Evolutionary conservation across 73 alveolate species (phyloP).

Genomic region (Uronychia setigera): DNA sequence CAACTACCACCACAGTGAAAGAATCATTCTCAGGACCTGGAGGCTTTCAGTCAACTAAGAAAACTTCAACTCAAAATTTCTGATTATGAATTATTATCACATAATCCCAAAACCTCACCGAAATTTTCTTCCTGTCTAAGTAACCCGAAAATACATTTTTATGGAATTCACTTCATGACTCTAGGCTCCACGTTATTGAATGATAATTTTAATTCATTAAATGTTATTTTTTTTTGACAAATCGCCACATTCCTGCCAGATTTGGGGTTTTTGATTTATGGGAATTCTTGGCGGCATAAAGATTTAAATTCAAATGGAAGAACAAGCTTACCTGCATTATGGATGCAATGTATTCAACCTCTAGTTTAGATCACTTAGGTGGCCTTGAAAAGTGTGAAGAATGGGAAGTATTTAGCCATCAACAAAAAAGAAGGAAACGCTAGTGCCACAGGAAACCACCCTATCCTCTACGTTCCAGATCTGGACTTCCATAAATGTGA

Average conservation of each 20-base stretch:
- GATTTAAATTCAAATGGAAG: slow-evolving; percentile 56
- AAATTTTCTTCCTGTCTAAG: no score
- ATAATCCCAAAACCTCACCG: no score
- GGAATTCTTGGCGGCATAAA: not conserved
- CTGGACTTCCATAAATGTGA: slow-evolving; percentile 57
- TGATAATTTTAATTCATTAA: no score
- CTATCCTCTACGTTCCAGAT: slow-evolving; percentile 61
- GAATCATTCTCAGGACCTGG: no score
- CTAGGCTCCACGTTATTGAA: no score
- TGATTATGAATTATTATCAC: no score
- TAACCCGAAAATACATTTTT: no score
- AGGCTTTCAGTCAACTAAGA: no score
- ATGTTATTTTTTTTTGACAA: no score
- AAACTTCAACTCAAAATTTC: no score
- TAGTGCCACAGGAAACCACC: slow-evolving; percentile 68
- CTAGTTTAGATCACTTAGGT: slow-evolving; percentile 29
- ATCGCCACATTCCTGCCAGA: not conserved
- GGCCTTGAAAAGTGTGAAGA: slow-evolving; percentile 45
- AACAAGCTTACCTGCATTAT: slow-evolving; percentile 54
- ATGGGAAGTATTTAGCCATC: slow-evolving; percentile 47
- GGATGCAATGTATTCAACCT: slow-evolving; percentile 22
- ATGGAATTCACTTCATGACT: not conserved
- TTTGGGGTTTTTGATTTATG: not conserved
- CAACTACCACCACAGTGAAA: no score
- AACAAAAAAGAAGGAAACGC: slow-evolving; percentile 45